These are phyloP conservation scores for Aspergillus clavatus DNA, from an alignment of 2,329 filamentous ascomycete species.

Conservation along the genomic window DNA sequence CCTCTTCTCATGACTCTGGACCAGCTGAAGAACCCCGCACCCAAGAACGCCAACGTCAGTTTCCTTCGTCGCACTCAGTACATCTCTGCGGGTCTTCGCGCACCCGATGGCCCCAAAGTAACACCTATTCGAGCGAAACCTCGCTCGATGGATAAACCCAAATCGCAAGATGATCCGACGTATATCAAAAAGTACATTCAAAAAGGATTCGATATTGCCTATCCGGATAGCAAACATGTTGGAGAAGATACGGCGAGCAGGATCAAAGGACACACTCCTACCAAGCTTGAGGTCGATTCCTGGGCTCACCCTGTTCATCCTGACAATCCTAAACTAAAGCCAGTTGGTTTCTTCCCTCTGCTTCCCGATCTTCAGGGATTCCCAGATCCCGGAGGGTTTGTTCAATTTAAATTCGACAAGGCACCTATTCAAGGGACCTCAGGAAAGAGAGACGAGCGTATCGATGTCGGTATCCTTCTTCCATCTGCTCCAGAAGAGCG, in stretches of 20 bases:
- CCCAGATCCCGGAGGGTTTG: conserved; percentile 55
- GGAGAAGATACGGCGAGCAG: conserved; percentile 52
- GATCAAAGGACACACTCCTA: conserved; percentile 50
- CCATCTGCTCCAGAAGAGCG: conserved; percentile 48
- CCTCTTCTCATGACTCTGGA: conserved; percentile 77
- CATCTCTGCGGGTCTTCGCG: conserved; percentile 51
- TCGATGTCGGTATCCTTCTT: conserved; percentile 56
- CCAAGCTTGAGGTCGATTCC: conserved; percentile 52
- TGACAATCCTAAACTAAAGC: conserved; percentile 51
- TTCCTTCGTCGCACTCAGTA: conserved; percentile 97
- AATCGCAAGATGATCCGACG: conserved; percentile 52
- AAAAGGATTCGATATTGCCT: conserved; percentile 62
- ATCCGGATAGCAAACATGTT: conserved; percentile 55
- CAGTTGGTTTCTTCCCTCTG: conserved; percentile 57
- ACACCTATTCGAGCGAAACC: conserved; percentile 23
- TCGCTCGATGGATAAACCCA: conserved; percentile 28
- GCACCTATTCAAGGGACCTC: conserved; percentile 50
- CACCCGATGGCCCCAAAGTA: conserved; percentile 29
- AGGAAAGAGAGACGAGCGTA: conserved; percentile 52
- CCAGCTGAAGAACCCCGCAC: conserved; percentile 77
- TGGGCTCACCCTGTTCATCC: conserved; percentile 59
- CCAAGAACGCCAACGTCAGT: conserved; percentile 72
- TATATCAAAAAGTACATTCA: conserved; percentile 57
- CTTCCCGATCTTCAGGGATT: conserved; percentile 58
- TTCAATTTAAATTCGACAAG: conserved; percentile 58